Conservation (phyloP, 1,139 yeast species). For the Magnusiomyces paraingens region DNA sequence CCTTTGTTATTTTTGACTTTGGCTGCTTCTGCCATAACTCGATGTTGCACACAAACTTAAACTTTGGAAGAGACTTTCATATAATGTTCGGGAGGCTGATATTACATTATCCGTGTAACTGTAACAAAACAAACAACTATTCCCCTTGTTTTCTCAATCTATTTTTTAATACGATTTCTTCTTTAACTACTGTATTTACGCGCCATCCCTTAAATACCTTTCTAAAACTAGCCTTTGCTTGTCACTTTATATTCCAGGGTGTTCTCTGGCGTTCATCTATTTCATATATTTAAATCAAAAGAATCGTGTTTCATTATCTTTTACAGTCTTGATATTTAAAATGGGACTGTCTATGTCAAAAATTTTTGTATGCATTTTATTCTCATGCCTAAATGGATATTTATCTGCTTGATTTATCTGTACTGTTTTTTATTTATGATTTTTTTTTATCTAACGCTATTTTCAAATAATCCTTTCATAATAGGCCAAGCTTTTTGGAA, state of each 20-base stretch:
- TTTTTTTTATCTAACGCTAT: neutral
- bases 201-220: no score
- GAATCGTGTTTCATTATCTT: neutral
- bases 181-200: neutral
- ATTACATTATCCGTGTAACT: no score
- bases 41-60: no score
- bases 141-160: constrained; percentile 3
- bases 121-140: neutral
- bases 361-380: constrained; percentile 33
- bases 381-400: neutral
- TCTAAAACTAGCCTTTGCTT: no score
- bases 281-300: neutral
- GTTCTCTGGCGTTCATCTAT: neutral
- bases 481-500: constrained; percentile 44
- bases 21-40: neutral
- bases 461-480: neutral
- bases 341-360: constrained; percentile 48
- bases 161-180: neutral
- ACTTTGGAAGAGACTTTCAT: no score
- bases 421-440: neutral
- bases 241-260: no score
- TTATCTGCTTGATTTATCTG: neutral
- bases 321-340: constrained; percentile 6
- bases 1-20: neutral
- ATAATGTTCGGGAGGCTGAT: no score